phyloP scores from a whole-genome alignment of 2,329 filamentous ascomycete species.

The Didymosphaeria variabile region DNA sequence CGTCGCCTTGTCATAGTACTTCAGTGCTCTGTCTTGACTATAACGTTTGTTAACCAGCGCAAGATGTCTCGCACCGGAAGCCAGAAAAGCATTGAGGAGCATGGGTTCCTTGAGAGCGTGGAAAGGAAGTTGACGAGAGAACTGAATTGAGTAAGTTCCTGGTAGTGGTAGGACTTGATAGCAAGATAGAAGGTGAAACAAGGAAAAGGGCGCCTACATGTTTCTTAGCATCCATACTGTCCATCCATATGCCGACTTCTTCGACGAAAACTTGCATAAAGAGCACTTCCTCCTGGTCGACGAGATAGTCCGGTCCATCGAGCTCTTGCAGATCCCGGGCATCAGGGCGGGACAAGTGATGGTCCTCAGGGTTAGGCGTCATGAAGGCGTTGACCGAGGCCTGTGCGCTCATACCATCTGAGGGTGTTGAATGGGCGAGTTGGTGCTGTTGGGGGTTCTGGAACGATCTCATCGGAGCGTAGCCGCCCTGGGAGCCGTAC shows the following conservation, averaged over 20 bases:
- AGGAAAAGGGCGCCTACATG: constrained; percentile 61
- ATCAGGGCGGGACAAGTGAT: constrained; percentile 1
- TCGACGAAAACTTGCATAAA: constrained; percentile 94
- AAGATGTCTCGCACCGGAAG: constrained; percentile 86
- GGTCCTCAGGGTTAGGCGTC: constrained; percentile 47
- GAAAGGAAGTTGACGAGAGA: constrained; percentile 84
- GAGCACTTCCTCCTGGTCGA: constrained; percentile 78
- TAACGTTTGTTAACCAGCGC: constrained; percentile 75
- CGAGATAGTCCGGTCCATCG: constrained; percentile 66
- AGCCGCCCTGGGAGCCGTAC: constrained; percentile 11
- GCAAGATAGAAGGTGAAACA: not conserved
- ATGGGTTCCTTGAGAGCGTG: constrained; percentile 84
- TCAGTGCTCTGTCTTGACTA: constrained; percentile 77
- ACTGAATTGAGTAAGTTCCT: constrained; percentile 54
- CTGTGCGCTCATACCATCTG: constrained; percentile 57
- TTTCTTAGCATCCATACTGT: constrained; percentile 84
- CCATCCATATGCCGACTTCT: constrained; percentile 93
- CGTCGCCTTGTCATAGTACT: constrained; percentile 88
- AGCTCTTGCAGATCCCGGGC: constrained; percentile 28
- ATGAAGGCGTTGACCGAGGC: constrained; percentile 60
- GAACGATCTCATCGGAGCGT: constrained; percentile 12
- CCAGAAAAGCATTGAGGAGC: constrained; percentile 87
- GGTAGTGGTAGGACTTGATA: not conserved
- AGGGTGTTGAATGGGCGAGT: constrained; percentile 32
- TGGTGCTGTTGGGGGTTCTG: constrained; percentile 18